A percentile compares a stretch with the other conserved stretches of the same genome.
These are phyloP conservation scores for Nitzschia inconspicua DNA, from an alignment of 108 stramenopile genomes.

Conservation along the genomic window DNA sequence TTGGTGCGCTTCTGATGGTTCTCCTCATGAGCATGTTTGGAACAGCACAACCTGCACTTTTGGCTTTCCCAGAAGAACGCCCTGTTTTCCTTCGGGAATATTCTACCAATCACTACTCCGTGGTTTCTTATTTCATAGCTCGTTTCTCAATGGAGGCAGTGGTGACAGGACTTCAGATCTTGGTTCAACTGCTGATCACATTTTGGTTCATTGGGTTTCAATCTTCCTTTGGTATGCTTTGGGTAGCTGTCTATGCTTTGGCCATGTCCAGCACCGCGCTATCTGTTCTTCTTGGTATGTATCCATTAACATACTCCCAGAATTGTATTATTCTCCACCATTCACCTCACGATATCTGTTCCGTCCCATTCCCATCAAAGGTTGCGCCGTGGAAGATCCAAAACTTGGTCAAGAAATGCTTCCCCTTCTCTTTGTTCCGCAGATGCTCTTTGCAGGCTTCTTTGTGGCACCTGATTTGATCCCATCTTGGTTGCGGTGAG, in stretches of 20 bases:
- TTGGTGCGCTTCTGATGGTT: slow-evolving; percentile 66
- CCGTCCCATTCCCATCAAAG: too few relatives aligned
- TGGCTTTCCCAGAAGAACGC: slow-evolving; percentile 81
- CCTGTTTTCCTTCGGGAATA: slow-evolving; percentile 89
- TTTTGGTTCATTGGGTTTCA: slow-evolving; percentile 42
- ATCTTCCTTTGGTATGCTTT: slow-evolving; percentile 25
- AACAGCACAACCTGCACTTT: slow-evolving; percentile 64
- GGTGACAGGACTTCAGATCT: slow-evolving; percentile 49
- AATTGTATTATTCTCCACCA: not conserved
- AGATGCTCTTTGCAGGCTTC: slow-evolving; percentile 81
- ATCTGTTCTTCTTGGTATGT: slow-evolving; percentile 35
- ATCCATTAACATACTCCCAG: not conserved
- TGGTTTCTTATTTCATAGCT: slow-evolving; percentile 66
- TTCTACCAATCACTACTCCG: slow-evolving; percentile 80
- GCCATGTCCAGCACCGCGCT: slow-evolving; percentile 48
- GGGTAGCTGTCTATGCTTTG: slow-evolving; percentile 16
- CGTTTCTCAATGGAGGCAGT: slow-evolving; percentile 58
- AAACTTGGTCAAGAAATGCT: slow-evolving; percentile 59
- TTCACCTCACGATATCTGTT: slow-evolving; percentile 22
- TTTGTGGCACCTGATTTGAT: slow-evolving; percentile 52
- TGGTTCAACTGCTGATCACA: slow-evolving; percentile 37
- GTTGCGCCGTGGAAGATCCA: slow-evolving; percentile 54
- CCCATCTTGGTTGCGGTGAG: slow-evolving; percentile 44
- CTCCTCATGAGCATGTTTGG: slow-evolving; percentile 75
- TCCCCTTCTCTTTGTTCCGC: slow-evolving; percentile 73